Evolutionary conservation across 2,329 filamentous ascomycete genomes (phyloP).

Genomic region (Geosmithia morbida): DNA sequence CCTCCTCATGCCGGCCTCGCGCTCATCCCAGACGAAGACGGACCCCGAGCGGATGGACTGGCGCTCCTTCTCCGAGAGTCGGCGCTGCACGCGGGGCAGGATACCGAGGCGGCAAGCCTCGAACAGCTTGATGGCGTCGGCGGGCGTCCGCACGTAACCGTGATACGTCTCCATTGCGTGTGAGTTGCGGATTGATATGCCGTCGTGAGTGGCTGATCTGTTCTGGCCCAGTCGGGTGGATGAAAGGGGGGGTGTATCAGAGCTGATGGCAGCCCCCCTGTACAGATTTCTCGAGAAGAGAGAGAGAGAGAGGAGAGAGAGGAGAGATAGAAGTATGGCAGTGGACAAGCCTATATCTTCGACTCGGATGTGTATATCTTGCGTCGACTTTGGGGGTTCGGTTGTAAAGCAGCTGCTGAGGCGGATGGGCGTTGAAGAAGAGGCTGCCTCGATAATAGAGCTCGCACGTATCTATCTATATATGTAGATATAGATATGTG

Average conservation of each 20-base stretch:
- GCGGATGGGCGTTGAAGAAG: no score
- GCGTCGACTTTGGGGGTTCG: no score
- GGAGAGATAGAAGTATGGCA: no score
- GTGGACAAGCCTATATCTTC: no score
- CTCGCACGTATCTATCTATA: no score
- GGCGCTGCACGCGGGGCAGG: conserved; percentile 79
- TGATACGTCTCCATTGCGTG: conserved; percentile 82
- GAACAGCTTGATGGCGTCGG: conserved; percentile 96
- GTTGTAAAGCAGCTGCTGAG: no score
- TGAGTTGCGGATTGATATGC: neutral
- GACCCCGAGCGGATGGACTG: conserved; percentile 93
- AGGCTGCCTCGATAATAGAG: no score
- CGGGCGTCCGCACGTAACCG: conserved; percentile 87
- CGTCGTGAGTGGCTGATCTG: neutral
- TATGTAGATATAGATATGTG: no score
- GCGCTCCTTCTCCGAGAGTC: conserved; percentile 91
- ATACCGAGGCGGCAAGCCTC: conserved; percentile 87
- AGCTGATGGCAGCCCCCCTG: neutral
- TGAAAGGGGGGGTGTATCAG: neutral
- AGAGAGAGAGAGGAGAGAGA: no score
- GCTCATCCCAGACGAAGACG: conserved; percentile 99
- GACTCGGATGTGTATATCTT: no score
- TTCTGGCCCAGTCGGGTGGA: no score
- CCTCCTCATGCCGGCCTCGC: conserved; percentile 92
- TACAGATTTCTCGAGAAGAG: neutral